These are phyloP conservation scores for Apiospora arundinis DNA, from an alignment of 2,329 filamentous ascomycete genomes.

Conservation along the genomic window DNA sequence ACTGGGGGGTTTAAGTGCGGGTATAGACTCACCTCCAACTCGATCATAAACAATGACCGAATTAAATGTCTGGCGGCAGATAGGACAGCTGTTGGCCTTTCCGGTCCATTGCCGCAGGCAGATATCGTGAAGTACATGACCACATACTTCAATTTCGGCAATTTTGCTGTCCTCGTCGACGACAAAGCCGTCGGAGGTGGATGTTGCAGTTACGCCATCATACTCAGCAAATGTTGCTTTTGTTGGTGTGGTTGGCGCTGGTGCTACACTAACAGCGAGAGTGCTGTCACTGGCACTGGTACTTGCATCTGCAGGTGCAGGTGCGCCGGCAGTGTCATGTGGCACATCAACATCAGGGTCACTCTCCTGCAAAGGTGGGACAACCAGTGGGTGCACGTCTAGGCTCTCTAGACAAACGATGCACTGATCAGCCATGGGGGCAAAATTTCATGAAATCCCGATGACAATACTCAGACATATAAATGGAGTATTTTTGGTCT, in stretches of 20 bases:
- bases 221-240: conserved; percentile 33
- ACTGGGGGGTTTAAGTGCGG: background rate
- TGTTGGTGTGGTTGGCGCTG: conserved; percentile 24
- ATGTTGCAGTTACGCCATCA: conserved; percentile 32
- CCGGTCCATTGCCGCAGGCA: conserved; percentile 95
- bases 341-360: conserved; percentile 11
- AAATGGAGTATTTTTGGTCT: conserved; percentile 32
- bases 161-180: conserved; percentile 51
- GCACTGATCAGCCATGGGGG: conserved; percentile 67
- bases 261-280: conserved; percentile 26
- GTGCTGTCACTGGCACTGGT: conserved; percentile 26
- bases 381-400: conserved; percentile 37
- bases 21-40: conserved; percentile 72
- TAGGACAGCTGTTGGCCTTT: conserved; percentile 96
- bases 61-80: conserved; percentile 93
- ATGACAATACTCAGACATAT: conserved; percentile 43
- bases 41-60: conserved; percentile 82
- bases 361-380: conserved; percentile 15
- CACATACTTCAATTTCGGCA: conserved; percentile 75
- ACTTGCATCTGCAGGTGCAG: conserved; percentile 16
- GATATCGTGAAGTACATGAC: conserved; percentile 89
- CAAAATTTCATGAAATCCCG: conserved; percentile 40
- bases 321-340: conserved; percentile 17
- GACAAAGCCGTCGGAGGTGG: conserved; percentile 24
- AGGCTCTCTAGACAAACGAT: conserved; percentile 73